Base-by-base conservation (phyloP, 2,329 filamentous ascomycete genomes). In the Phoma sp. region DNA sequence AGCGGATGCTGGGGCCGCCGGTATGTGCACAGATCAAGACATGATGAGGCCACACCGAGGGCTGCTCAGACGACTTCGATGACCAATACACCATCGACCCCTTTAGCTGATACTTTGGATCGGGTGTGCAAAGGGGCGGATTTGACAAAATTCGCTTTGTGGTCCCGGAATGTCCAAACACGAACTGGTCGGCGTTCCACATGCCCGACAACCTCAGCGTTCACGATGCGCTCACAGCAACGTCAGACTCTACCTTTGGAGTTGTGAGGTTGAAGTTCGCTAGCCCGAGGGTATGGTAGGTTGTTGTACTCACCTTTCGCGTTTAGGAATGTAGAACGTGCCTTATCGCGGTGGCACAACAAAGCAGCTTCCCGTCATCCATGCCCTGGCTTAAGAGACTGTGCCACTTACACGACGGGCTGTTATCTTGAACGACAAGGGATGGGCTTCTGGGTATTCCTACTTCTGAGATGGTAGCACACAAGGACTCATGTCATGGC, bases 271-370 rank as follows among this genome's bases (percentile, higher is more conserved):
- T 14, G 14, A 42, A 3, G 10, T 5, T 17, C 12, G 18, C 32
- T 14, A 23, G 20, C 18, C 29, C 18, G 11, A 11, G 10, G 23
- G 6, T 20, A 5, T 34, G 34, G 21, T 33, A 26, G 11, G n/a
- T 15, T 32, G 33, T 36, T 14, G 29, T 37, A 26, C 29, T 34
- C 23, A 18, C 47, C 32, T 21, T 1, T 21, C 5, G 20, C 5
- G 4, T 18, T 7, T 14, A 47, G 42, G 49, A 47, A 47, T 42
- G 30, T 25, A 25, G 34, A 47, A 47, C n/a, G 37, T 37, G 23
- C 25, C 29, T 47, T 47, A 42, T 53, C 37, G 18, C 20, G 10
- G 37, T 37, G 18, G n/a, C 42, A 42, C 42, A 29, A 42, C 1
- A 14, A 15, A 15, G 18, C 42, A 17, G 37, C 36, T 47, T 5